phyloP scores from a whole-genome alignment of 1,284 basidiomycete genomes.

The Tilletia indica region DNA sequence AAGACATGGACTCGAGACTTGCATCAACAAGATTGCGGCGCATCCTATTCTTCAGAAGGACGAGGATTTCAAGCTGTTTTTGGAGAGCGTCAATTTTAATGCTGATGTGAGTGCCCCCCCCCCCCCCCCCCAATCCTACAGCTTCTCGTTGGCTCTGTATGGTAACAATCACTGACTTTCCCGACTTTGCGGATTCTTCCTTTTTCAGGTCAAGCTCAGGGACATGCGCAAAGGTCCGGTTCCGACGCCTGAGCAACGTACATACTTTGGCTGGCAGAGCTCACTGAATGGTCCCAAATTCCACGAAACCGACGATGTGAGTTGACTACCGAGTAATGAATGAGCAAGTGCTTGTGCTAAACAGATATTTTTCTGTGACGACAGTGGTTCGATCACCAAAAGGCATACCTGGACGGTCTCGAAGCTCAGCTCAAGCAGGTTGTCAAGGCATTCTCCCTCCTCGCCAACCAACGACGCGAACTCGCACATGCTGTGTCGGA shows the following conservation, averaged over 20 bases:
- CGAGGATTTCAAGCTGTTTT: slow-evolving; percentile 58
- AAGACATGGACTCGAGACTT: slow-evolving; percentile 55
- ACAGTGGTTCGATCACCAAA: slow-evolving; percentile 89
- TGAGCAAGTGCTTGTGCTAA: not conserved
- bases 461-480: slow-evolving; percentile 73
- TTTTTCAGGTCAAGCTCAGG: slow-evolving; percentile 66
- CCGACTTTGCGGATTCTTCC: slow-evolving; percentile 60
- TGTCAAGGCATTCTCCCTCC: slow-evolving; percentile 77
- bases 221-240: slow-evolving; percentile 55
- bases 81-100: slow-evolving; percentile 57
- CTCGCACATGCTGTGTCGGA: slow-evolving; percentile 46
- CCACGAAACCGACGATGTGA: slow-evolving; percentile 84
- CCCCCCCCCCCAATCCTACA: not conserved
- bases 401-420: slow-evolving; percentile 78
- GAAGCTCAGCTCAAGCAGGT: slow-evolving; percentile 83
- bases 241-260: slow-evolving; percentile 52
- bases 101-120: slow-evolving; percentile 40
- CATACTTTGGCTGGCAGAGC: slow-evolving; percentile 42
- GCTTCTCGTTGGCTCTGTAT: too few relatives aligned
- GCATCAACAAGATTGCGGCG: slow-evolving; percentile 57
- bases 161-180: not conserved
- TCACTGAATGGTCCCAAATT: slow-evolving; percentile 69
- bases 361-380: slow-evolving; percentile 20
- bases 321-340: slow-evolving; percentile 24
- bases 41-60: slow-evolving; percentile 58